Conservation (phyloP, 345 rosid species). For the Ailanthus altissimus region DNA sequence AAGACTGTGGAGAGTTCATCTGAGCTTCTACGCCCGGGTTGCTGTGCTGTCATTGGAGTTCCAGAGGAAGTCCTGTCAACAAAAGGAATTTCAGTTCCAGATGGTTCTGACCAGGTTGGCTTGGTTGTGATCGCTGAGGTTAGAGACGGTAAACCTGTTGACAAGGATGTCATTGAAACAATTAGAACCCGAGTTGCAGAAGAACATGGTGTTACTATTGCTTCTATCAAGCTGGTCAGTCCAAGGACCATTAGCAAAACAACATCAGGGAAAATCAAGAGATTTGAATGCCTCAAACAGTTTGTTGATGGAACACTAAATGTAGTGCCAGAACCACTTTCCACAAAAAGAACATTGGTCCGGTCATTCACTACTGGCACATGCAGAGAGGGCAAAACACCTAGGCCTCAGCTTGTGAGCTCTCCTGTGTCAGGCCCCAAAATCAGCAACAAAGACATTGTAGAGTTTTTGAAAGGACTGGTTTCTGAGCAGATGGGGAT, state of each 20-base stretch:
- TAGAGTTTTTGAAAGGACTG: constrained; percentile 46
- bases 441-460: constrained; percentile 44
- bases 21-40: constrained; percentile 59
- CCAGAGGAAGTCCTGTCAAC: constrained; percentile 61
- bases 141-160: constrained; percentile 50
- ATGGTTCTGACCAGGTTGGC: constrained; percentile 61
- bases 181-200: constrained; percentile 50
- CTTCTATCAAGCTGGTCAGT: constrained; percentile 56
- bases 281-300: constrained; percentile 67
- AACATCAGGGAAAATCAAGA: constrained; percentile 72
- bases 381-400: constrained; percentile 46
- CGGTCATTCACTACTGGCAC: constrained; percentile 58
- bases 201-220: constrained; percentile 61
- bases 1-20: constrained; percentile 67
- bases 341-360: constrained; percentile 32
- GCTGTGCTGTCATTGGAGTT: constrained; percentile 72
- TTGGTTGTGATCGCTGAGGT: constrained; percentile 72
- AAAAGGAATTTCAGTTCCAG: constrained; percentile 57
- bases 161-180: constrained; percentile 38
- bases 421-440: constrained; percentile 30
- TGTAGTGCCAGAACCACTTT: constrained; percentile 39
- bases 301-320: constrained; percentile 56
- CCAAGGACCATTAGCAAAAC: constrained; percentile 68
- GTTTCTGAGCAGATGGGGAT: constrained; percentile 58
- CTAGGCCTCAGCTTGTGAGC: constrained; percentile 36